Base-by-base conservation (phyloP, 345 rosid genomes). In the Sonneratia alba region DNA sequence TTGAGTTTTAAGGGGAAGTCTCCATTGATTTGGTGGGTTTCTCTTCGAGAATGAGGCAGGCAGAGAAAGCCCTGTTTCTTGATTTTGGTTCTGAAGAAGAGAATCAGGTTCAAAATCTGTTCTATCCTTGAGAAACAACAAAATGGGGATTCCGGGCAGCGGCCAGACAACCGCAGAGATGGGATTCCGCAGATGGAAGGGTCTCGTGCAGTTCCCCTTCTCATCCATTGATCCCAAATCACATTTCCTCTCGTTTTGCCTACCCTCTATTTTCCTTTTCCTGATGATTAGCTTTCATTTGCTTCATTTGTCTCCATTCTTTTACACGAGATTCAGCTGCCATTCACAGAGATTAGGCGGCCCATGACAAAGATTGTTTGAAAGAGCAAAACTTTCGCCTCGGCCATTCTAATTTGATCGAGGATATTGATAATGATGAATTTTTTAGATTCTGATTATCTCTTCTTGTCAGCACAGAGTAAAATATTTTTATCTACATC, bases 91-190 rank as follows among this genome's bases (percentile, higher is more conserved):
- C 64, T 72, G 66, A 7, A 36, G 49, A 40, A 68, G 36, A 59
- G 64, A 59, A 24, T 6, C 32, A 3, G 34, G 24, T 59, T 59
- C 34, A 22, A 59, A 24, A 59, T 24, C 64, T 59, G 37, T 62
- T 62, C 66, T 62, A 32, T 62, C n/a, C 14, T 32, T 13, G 66
- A 62, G 66, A 24, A 62, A 32, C 6, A 4, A 11, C 10, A 42
- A 62, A 24, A 8, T 8, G 22, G 13, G 32, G 2, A 24, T 57
- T 57, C 63, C 12, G 76, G 85, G 83, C 84, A 68, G 81, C 85
- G 90, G 88, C 83, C 88, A 84, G 88, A 84, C 90, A 87, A 87
- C 90, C 85, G 84, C 80, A 83, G 86, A 24, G 82, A 83, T 84
- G 75, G 6, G 88, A 77, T 83, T 57, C 90, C 90, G 83, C 88